phyloP scores from a whole-genome alignment of 768 basidiomycete species.

The Tylopilus intermedius region DNA sequence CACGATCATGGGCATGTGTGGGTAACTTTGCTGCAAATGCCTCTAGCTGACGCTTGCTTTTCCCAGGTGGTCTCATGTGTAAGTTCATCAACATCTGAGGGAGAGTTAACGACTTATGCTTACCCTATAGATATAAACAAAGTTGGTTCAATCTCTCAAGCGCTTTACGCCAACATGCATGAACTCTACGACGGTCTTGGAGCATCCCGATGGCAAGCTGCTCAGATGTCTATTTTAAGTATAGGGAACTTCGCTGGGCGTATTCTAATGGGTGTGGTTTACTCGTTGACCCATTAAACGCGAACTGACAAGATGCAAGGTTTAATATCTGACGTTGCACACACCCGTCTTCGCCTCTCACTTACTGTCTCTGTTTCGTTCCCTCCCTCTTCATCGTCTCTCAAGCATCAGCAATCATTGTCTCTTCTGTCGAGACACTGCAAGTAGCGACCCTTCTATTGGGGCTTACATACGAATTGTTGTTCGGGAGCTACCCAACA shows the following conservation, averaged over 20 bases:
- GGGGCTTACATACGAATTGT: constrained; percentile 57
- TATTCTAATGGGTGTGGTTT: constrained; percentile 57
- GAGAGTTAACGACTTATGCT: not conserved
- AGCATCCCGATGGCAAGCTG: constrained; percentile 72
- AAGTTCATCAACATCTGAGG: constrained; percentile 17
- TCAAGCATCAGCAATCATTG: constrained; percentile 53
- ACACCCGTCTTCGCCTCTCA: constrained; percentile 53
- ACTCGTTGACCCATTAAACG: not conserved
- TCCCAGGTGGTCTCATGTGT: constrained; percentile 72
- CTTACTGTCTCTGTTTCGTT: constrained; percentile 63
- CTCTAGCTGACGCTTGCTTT: not conserved
- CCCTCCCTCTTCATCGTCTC: constrained; percentile 65
- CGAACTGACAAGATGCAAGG: constrained; percentile 36
- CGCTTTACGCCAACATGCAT: constrained; percentile 56
- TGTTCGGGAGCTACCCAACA: constrained; percentile 72
- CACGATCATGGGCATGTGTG: constrained; percentile 51
- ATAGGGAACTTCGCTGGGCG: constrained; percentile 78
- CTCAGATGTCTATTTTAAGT: constrained; percentile 80
- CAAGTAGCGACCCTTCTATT: constrained; percentile 46
- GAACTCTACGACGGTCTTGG: constrained; percentile 60
- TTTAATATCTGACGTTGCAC: constrained; percentile 60
- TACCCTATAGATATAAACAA: constrained; percentile 68
- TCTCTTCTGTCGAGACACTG: constrained; percentile 54
- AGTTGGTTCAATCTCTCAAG: constrained; percentile 74
- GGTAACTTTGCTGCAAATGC: constrained; percentile 20